Conservation (phyloP, 1,139 yeast species). For the Pichia sp. region DNA sequence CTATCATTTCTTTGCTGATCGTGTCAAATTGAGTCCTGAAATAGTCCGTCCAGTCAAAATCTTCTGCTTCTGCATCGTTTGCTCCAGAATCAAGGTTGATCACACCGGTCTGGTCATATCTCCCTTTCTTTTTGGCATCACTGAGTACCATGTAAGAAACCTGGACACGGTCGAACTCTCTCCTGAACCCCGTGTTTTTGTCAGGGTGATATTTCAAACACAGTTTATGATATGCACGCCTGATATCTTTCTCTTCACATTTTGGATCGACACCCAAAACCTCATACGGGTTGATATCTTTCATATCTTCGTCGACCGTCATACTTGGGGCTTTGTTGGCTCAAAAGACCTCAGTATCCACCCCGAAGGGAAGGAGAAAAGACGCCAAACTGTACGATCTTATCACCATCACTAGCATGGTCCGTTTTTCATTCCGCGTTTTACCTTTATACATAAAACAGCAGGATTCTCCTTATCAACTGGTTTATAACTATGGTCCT, state of each 20-base stretch:
- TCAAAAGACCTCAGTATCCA: no score
- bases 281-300: conserved; percentile 51
- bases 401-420: background rate
- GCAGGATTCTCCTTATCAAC: background rate
- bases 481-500: background rate
- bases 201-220: conserved; percentile 80
- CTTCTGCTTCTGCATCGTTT: conserved; percentile 39
- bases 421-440: background rate
- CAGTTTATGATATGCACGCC: conserved; percentile 64
- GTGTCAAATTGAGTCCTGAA: conserved; percentile 46
- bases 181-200: conserved; percentile 40
- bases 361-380: background rate
- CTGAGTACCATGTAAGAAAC: conserved; percentile 69
- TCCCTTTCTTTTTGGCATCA: conserved; percentile 51
- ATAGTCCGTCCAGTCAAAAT: conserved; percentile 58
- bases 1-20: conserved; percentile 70
- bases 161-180: conserved; percentile 62
- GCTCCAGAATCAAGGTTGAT: conserved; percentile 40
- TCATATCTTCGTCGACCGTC: background rate
- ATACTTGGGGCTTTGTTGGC: background rate
- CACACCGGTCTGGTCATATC: conserved; percentile 68
- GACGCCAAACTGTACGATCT: background rate
- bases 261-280: conserved; percentile 42
- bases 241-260: conserved; percentile 53
- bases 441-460: background rate